Percentiles rank a stretch among this genome's conserved stretches.
Evolutionary conservation across 352 stramenopile genomes (phyloP).

Genomic region (Phytophthora ohioensis): DNA sequence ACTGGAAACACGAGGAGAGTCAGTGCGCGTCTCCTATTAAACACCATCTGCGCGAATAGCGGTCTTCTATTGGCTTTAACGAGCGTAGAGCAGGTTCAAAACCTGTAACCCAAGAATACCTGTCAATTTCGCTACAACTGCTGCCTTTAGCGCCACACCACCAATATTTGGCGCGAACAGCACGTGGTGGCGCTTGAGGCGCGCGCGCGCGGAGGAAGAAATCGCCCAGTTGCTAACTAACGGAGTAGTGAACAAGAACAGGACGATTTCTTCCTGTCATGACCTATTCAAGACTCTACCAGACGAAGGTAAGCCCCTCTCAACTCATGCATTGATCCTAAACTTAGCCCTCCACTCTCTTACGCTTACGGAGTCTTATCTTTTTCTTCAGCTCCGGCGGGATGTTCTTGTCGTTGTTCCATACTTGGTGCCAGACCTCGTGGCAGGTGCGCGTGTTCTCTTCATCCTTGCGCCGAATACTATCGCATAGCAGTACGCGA

Average conservation of each 20-base stretch:
- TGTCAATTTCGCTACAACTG: no score
- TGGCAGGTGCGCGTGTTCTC: conserved; percentile 11
- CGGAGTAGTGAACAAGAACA: not conserved
- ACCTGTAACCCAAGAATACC: no score
- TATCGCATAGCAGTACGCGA: not conserved
- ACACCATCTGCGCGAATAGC: no score
- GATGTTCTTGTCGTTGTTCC: conserved; percentile 17
- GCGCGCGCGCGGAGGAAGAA: not conserved
- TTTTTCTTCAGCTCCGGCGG: conserved; percentile 3
- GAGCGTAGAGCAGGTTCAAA: no score
- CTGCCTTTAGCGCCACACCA: no score
- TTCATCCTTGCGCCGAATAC: not conserved
- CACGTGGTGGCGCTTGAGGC: no score
- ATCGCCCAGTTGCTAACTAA: not conserved
- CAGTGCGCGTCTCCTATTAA: no score
- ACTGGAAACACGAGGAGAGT: no score
- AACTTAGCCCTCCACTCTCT: conserved; percentile 5
- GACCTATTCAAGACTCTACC: no score
- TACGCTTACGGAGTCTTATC: conserved; percentile 12
- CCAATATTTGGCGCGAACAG: no score
- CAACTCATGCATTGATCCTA: not conserved
- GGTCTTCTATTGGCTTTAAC: no score
- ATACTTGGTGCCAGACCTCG: conserved; percentile 18
- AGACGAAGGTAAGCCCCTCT: no score
- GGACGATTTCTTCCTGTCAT: not conserved